A percentile compares a stretch with the other conserved stretches of the same genome.
Evolutionary conservation across 1,139 yeast species (phyloP).

Genomic region (Neolecta irregularis): DNA sequence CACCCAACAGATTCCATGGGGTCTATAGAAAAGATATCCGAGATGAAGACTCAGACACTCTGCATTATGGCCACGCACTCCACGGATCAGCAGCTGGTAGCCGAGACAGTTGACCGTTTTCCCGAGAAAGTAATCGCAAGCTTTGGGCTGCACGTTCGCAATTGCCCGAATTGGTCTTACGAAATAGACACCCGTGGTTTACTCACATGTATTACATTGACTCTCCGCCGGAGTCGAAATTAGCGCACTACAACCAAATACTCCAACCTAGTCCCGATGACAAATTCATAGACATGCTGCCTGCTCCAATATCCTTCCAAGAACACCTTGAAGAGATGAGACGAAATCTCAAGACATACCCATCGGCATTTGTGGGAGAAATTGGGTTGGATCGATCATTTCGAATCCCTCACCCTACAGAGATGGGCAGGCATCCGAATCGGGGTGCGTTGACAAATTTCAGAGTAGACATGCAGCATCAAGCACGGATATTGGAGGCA

Average conservation of each 20-base stretch:
- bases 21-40: slow-evolving; percentile 15
- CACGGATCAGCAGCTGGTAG: slow-evolving; percentile 25
- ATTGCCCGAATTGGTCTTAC: background rate
- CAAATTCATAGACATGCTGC: slow-evolving; percentile 37
- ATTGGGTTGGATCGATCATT: slow-evolving; percentile 73
- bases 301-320: slow-evolving; percentile 41
- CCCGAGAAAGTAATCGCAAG: slow-evolving; percentile 36
- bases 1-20: slow-evolving; percentile 16
- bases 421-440: slow-evolving; percentile 8
- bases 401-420: slow-evolving; percentile 38
- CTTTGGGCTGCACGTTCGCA: slow-evolving; percentile 29
- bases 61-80: slow-evolving; percentile 27
- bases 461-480: slow-evolving; percentile 51
- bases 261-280: slow-evolving; percentile 29
- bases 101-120: slow-evolving; percentile 19
- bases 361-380: slow-evolving; percentile 49
- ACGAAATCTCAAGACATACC: slow-evolving; percentile 20
- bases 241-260: slow-evolving; percentile 41
- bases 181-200: slow-evolving; percentile 73
- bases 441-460: slow-evolving; percentile 28
- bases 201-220: slow-evolving; percentile 41
- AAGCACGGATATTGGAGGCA: slow-evolving; percentile 33
- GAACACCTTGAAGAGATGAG: slow-evolving; percentile 28
- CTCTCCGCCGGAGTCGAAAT: slow-evolving; percentile 18
- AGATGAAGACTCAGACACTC: slow-evolving; percentile 16